Conservation (phyloP, 768 basidiomycete genomes). For the Xerocomus spinulosus region DNA sequence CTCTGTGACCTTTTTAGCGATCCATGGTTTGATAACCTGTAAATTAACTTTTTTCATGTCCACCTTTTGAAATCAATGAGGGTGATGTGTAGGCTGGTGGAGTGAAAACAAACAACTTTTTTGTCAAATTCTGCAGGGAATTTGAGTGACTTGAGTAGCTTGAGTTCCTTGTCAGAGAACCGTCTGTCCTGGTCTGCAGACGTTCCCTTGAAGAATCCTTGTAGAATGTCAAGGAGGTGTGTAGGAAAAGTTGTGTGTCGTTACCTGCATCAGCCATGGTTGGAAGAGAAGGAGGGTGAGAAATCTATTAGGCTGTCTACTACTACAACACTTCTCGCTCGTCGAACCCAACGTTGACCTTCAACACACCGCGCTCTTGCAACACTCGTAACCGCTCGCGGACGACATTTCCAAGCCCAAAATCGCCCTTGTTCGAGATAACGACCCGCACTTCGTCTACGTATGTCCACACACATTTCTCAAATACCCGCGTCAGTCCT, state of each 20-base stretch:
- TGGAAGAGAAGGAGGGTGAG: conserved; percentile 17
- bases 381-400: conserved; percentile 18
- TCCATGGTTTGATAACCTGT: conserved; percentile 90
- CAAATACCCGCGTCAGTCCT: conserved; percentile 24
- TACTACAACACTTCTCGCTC: conserved; percentile 28
- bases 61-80: conserved; percentile 49
- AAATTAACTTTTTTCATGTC: conserved; percentile 96
- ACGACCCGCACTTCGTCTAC: conserved; percentile 27
- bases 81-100: background rate
- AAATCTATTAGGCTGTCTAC: conserved; percentile 7
- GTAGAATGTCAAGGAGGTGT: conserved; percentile 8
- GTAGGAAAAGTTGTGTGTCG: conserved; percentile 1
- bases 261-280: conserved; percentile 60
- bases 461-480: conserved; percentile 17
- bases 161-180: conserved; percentile 92
- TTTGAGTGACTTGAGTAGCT: conserved; percentile 83
- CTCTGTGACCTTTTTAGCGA: conserved; percentile 87
- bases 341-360: conserved; percentile 29
- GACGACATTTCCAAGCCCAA: conserved; percentile 22
- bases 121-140: conserved; percentile 87
- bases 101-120: conserved; percentile 48
- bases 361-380: conserved; percentile 25
- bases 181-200: conserved; percentile 88
- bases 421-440: conserved; percentile 29
- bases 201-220: conserved; percentile 88